phyloP scores from a whole-genome alignment of 1,284 basidiomycete genomes.

The Apiotrichum gamsii region DNA sequence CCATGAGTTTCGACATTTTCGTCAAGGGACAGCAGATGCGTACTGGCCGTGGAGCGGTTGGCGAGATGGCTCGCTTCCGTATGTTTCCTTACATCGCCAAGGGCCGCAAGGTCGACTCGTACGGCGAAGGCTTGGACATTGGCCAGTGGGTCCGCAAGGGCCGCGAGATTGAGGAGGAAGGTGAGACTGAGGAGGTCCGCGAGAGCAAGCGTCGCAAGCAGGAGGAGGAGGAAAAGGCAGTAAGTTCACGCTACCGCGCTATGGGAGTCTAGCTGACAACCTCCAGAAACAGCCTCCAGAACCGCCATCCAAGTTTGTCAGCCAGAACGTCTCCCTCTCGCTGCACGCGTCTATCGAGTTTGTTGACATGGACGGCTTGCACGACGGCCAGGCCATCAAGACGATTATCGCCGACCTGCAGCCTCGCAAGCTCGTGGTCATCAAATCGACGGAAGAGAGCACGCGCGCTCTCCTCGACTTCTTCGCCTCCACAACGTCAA shows the following conservation, averaged over 20 bases:
- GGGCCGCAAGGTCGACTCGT: constrained; percentile 85
- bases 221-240: constrained; percentile 76
- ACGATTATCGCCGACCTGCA: constrained; percentile 95
- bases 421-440: constrained; percentile 87
- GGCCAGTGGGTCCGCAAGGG: constrained; percentile 88
- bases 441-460: constrained; percentile 65
- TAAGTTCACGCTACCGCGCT: constrained; percentile 34
- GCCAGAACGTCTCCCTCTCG: constrained; percentile 65
- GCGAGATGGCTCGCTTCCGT: constrained; percentile 60
- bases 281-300: constrained; percentile 58
- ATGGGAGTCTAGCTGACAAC: neutral
- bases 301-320: constrained; percentile 85
- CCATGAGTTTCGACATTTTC: constrained; percentile 88
- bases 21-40: constrained; percentile 86
- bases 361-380: constrained; percentile 91
- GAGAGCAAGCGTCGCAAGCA: constrained; percentile 63
- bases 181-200: constrained; percentile 70
- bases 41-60: constrained; percentile 50
- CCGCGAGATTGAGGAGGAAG: constrained; percentile 73
- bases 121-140: constrained; percentile 90
- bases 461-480: constrained; percentile 69
- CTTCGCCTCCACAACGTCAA: constrained; percentile 69
- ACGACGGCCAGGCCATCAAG: constrained; percentile 93
- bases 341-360: constrained; percentile 79
- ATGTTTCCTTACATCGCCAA: constrained; percentile 98